Evolutionary conservation across 805 yeast species (phyloP), one percentile per base, ranked within the genome.

Genomic region (Saccharomycopsis guyanensis): DNA sequence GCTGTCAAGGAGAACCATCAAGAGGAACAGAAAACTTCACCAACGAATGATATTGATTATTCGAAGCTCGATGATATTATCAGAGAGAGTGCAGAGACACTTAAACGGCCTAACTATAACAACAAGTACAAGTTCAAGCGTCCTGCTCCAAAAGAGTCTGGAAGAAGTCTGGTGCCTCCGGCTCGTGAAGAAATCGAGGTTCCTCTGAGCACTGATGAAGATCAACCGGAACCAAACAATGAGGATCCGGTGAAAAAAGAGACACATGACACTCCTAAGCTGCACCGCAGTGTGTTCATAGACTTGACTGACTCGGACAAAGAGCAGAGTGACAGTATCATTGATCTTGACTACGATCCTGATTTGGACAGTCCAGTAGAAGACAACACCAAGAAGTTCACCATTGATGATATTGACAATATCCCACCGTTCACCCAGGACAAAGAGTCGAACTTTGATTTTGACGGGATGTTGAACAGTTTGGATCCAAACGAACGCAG

Each of bases 351-450:
- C 16, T 38, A 38, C 27, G 43, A 40, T 31, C 43, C 43, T 3
- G 43, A 40, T 12, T 18, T 40, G 6, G 43, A 40, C 16, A 8
- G 25, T 25, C 19, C 43, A 23, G 19, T 13, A 10, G 25, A 23
- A 12, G 29, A 33, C 7, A 13, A 24, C 40, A 33, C 16, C 41
- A 24, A 25, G n/a, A 40, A 45, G 19, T 40, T 40, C 27, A 23
- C 40, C 5, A 15, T 45, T 18, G 32, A 4, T 16, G 35, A 39
- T 20, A 34, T 47, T 5, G 40, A 47, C 15, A 43, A 29, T 10
- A 8, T 48, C 15, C 52, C 52, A 6, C 52, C 52, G 25, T 48
- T 48, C 34, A 44, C 52, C 5, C 52, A 48, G 43, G 38, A 48
- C 37, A 44, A 41, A 20, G 12, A 12, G 12, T 34, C 43, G 12